Evolutionary conservation across 768 basidiomycete species (phyloP), one percentile per base, ranked within the genome.

Genomic region (Amanita subjunquillea): DNA sequence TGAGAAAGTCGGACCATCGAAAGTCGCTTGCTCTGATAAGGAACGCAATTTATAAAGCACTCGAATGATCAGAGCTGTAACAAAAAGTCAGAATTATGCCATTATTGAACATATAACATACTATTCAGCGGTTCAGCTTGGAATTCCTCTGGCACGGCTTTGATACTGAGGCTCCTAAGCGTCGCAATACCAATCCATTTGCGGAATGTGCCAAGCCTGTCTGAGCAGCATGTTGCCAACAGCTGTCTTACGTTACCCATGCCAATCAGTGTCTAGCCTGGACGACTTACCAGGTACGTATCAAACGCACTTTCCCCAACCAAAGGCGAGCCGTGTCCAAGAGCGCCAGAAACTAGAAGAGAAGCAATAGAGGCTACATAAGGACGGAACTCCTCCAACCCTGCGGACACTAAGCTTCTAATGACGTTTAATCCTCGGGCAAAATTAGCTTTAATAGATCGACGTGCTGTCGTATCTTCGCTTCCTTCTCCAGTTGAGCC

Each of bases 1-100:
- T 0, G 88, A 81, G 66, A 89, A 95, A 0, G 92, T 93, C 2
- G 89, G 81, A 0, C 85, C 76, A 62, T 95, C 91, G 48, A 97
- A 85, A 0, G 91, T 81, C 0, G 78, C 68, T 57, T 90, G 85
- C 56, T 94, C 89, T 0, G 90, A 83, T 3, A 94, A 71, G 54
- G 78, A 85, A 17, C 88, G 82, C 0, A 98, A 65, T 17, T 89
- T 82, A 63, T 95, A 87, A 2, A 99, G 72, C 1, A 98, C 83
- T 25, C 96, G 87, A 43, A 89, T 71, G 23, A 94, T 74, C 30
- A 97, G 71, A 5, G 73, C 93, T 93, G 53, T 22, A 40, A 30
- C 36, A 39, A 32, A 39, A 25, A n/a, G 25, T 55, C 36, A 59
- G 27, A 30, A 39, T 44, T 46, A 27, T 32, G 39, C 34, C 8